These are phyloP conservation scores for Phytophthora fragariae DNA, from an alignment of 352 stramenopile species.

Conservation along the genomic window DNA sequence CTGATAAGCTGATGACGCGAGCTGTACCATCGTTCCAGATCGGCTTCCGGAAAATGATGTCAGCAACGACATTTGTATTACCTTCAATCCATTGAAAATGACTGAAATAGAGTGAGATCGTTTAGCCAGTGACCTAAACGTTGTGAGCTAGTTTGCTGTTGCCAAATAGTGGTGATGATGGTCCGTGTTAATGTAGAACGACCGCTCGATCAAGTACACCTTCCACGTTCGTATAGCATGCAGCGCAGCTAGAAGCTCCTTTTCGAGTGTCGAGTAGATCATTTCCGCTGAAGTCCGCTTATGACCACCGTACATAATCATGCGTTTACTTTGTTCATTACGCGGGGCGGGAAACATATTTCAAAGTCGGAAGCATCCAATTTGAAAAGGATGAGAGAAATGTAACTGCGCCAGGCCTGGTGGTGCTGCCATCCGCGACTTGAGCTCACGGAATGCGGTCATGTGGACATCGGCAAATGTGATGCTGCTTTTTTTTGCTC, in stretches of 20 bases:
- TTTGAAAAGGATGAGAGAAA: neutral
- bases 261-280: neutral
- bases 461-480: neutral
- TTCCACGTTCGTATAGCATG: conserved; percentile 12
- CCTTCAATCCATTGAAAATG: conserved; percentile 4
- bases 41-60: neutral
- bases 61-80: conserved; percentile 1
- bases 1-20: neutral
- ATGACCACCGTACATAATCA: neutral
- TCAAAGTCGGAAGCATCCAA: neutral
- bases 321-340: neutral
- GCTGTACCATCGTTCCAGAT: conserved; percentile 7
- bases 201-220: neutral
- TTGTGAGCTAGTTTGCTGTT: conserved; percentile 6
- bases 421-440: neutral
- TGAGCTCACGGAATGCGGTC: neutral
- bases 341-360: neutral
- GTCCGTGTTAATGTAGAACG: conserved; percentile 4
- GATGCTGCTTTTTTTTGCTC: neutral
- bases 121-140: conserved; percentile 6
- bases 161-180: neutral
- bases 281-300: neutral
- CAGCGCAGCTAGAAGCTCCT: neutral
- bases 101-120: conserved; percentile 13
- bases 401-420: neutral